These are phyloP conservation scores for Suhomyces guaymorum DNA, from an alignment of 1,139 yeast species.

Conservation along the genomic window DNA sequence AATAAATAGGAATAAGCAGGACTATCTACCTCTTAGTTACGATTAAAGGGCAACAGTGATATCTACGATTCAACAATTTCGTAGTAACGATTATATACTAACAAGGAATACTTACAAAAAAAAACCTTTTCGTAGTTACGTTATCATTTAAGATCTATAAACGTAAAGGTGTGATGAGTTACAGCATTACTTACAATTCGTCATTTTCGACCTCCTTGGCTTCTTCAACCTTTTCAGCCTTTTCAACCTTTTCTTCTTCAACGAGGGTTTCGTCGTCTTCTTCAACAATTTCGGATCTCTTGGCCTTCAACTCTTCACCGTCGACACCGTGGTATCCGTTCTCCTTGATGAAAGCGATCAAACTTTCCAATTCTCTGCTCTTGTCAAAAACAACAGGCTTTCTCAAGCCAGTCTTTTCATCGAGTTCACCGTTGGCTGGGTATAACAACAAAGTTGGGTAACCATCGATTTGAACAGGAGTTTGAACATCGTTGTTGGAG, in stretches of 20 bases:
- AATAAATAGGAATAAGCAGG: no score
- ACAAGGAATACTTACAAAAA: no score
- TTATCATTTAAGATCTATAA: constrained; percentile 7
- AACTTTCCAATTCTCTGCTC: constrained; percentile 71
- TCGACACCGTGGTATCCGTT: constrained; percentile 63
- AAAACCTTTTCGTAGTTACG: no score
- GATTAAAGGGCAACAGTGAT: no score
- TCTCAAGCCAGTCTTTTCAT: constrained; percentile 51
- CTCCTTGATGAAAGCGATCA: constrained; percentile 69
- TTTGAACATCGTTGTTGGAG: constrained; percentile 83
- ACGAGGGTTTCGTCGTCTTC: constrained; percentile 31
- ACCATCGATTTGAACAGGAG: constrained; percentile 67
- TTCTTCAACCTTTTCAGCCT: constrained; percentile 13
- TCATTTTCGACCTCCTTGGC: constrained; percentile 35
- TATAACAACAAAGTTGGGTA: constrained; percentile 91
- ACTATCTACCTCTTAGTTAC: no score
- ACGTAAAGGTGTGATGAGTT: constrained; percentile 4
- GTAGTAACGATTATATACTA: no score
- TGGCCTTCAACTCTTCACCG: constrained; percentile 37
- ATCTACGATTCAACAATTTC: no score
- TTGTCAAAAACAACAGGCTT: constrained; percentile 71
- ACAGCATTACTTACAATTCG: constrained; percentile 35
- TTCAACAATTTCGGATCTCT: constrained; percentile 25
- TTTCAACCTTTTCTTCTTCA: constrained; percentile 20
- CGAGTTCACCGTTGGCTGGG: constrained; percentile 84